A percentile compares a stretch with the other conserved stretches of the same genome.
Conservation (phyloP, 2,329 filamentous ascomycete species). For the Fusarium nematophilum region DNA sequence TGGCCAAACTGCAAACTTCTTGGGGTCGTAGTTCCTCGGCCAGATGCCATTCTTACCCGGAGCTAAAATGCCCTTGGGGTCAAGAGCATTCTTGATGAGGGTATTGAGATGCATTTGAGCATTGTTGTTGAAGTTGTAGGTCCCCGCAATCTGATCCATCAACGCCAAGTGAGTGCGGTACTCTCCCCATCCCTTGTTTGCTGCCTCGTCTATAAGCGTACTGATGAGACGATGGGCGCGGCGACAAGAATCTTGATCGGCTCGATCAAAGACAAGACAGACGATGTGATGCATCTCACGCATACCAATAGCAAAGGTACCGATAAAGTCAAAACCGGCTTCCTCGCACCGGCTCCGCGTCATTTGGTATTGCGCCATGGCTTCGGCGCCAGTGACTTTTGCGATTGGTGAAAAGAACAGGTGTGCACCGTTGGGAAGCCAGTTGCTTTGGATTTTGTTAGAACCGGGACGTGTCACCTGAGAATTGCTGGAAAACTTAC, state of each 20-base stretch:
- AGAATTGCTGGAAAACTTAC: slow-evolving; percentile 22
- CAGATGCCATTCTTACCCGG: slow-evolving; percentile 33
- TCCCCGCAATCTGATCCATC: slow-evolving; percentile 33
- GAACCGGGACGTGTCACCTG: too few relatives aligned
- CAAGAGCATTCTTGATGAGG: slow-evolving; percentile 22
- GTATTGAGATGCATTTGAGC: slow-evolving; percentile 28
- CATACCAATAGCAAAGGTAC: slow-evolving; percentile 30
- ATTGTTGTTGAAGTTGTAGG: slow-evolving; percentile 33
- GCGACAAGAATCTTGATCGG: slow-evolving; percentile 19
- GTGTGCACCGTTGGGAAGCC: slow-evolving; percentile 36
- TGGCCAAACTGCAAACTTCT: not conserved
- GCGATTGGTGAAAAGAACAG: slow-evolving; percentile 39
- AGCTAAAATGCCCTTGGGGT: slow-evolving; percentile 33
- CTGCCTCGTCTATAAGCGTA: slow-evolving; percentile 25
- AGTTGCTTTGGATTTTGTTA: slow-evolving; percentile 16
- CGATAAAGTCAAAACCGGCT: slow-evolving; percentile 35
- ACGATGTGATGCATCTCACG: slow-evolving; percentile 36
- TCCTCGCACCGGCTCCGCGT: slow-evolving; percentile 29
- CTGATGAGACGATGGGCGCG: slow-evolving; percentile 21
- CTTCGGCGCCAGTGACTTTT: slow-evolving; percentile 33
- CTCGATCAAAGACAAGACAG: slow-evolving; percentile 27
- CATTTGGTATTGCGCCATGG: slow-evolving; percentile 24
- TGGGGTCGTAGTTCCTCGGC: slow-evolving; percentile 9
- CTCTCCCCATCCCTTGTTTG: slow-evolving; percentile 30
- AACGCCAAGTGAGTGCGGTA: slow-evolving; percentile 33